Base-by-base conservation (phyloP, 768 basidiomycete species). In the Mycena venus region DNA sequence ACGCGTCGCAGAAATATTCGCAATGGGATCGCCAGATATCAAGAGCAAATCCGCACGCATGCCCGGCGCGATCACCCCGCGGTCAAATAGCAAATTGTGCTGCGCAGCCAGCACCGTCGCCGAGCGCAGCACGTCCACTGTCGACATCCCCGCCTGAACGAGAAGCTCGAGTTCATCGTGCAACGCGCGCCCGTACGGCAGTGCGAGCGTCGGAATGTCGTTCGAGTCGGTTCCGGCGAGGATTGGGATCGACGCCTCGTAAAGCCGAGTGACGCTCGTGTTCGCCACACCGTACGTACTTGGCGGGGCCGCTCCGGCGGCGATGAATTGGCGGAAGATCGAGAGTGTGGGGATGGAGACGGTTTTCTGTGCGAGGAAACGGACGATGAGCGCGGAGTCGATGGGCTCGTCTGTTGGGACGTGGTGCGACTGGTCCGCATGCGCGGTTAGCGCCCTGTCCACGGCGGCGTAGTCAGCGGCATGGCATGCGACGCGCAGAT, bases 11-110 rank as follows among this genome's bases (percentile, higher is more conserved):
- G 49, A 68, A 36, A 73, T 73, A 53, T 73, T 62, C 27, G 49
- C 44, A 31, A 73, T 53, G 5, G 72, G 72, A 63, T 73, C 59
- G 17, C 72, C 36, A n/a, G 31, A 55, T 4, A 69, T 47, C 66
- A 74, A 53, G 2, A 74, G 40, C 34, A 74, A 58, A 47, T 73
- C 73, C 21, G 73, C 73, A 32, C 66, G 65, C 59, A 63, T 62
- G 11, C 73, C 67, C 27, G 53, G 60, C 17, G 42, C 53, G 14
- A 74, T 38, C 3, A 68, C 53, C 23, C 68, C 44, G 23, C 40
- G 59, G 15, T n/a, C n/a, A n/a, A n/a, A n/a, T n/a, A n/a, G n/a
- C n/a, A n/a, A n/a, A n/a, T n/a, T n/a, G n/a, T n/a, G 44, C 0
- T 15, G 55, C 19, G 73, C 68, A 1, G 60, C 44, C 27, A 56